phyloP scores from a whole-genome alignment of 2,329 filamentous ascomycete species.

The Alternaria brassicae region DNA sequence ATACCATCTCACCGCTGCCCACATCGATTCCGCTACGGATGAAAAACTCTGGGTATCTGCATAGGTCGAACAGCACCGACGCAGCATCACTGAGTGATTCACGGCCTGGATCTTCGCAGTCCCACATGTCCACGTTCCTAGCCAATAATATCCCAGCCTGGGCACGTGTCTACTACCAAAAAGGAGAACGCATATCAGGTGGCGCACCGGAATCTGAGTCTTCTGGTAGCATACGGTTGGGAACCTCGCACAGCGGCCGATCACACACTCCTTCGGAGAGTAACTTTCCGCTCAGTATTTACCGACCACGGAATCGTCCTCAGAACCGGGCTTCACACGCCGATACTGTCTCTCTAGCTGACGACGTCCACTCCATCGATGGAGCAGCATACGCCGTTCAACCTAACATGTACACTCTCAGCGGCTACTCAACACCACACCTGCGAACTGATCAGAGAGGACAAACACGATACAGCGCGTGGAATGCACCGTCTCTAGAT shows the following conservation, averaged over 20 bases:
- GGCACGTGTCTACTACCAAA: constrained; percentile 50
- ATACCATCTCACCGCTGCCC: constrained; percentile 50
- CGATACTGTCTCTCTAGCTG: constrained; percentile 41
- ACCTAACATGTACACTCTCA: constrained; percentile 35
- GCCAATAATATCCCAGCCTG: constrained; percentile 48
- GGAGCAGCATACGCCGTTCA: constrained; percentile 40
- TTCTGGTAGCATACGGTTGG: constrained; percentile 40
- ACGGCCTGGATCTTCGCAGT: constrained; percentile 47
- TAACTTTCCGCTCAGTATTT: constrained; percentile 48
- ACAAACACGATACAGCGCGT: constrained; percentile 64
- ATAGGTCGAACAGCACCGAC: constrained; percentile 42
- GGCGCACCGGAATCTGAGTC: constrained; percentile 46
- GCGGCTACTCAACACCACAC: constrained; percentile 45
- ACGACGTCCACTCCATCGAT: constrained; percentile 36
- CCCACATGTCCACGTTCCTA: constrained; percentile 45
- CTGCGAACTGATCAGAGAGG: constrained; percentile 52
- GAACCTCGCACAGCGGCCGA: constrained; percentile 47
- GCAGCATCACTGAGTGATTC: constrained; percentile 42
- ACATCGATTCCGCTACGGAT: constrained; percentile 47
- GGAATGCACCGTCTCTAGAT: constrained; percentile 75
- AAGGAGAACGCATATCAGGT: constrained; percentile 46
- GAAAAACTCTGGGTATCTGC: constrained; percentile 49
- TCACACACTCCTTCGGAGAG: constrained; percentile 48
- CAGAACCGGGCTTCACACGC: constrained; percentile 39
- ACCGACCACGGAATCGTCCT: constrained; percentile 50